These are phyloP conservation scores for Thelonectria olida DNA, from an alignment of 2,329 filamentous ascomycete species.

Conservation along the genomic window DNA sequence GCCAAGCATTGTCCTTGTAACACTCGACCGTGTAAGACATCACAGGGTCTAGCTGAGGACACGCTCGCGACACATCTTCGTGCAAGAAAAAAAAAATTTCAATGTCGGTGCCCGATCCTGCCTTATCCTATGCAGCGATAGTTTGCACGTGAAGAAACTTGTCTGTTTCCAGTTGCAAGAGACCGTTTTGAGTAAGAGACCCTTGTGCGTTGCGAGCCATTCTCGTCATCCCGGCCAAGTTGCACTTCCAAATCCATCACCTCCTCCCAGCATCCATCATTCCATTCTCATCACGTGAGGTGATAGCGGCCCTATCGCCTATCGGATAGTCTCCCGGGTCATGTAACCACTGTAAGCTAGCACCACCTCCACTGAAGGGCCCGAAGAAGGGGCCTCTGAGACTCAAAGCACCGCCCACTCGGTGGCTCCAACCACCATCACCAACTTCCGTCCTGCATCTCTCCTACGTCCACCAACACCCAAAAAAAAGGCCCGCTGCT, in stretches of 20 bases:
- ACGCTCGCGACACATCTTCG: not conserved
- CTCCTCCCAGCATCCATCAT: not conserved
- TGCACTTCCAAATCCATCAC: not conserved
- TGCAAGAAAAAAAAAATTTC: not conserved
- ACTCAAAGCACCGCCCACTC: conserved; percentile 2
- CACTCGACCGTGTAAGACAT: conserved; percentile 1
- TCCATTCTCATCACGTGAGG: conserved; percentile 37
- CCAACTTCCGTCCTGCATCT: conserved; percentile 23
- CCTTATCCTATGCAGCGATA: not conserved
- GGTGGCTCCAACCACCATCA: conserved; percentile 26
- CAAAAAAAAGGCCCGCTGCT: conserved; percentile 5
- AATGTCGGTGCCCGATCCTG: not conserved
- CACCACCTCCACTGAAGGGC: conserved; percentile 13
- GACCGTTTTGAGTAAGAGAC: too few relatives aligned
- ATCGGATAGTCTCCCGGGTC: conserved; percentile 31
- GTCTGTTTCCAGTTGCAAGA: too few relatives aligned
- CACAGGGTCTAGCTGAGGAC: conserved; percentile 4
- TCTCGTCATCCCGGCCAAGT: conserved; percentile 2
- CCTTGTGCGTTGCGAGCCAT: not conserved
- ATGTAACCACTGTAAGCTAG: conserved; percentile 40
- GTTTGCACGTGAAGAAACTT: conserved; percentile 1
- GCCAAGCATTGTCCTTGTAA: conserved; percentile 2
- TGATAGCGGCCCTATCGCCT: conserved; percentile 19
- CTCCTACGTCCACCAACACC: not conserved
- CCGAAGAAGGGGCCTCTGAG: too few relatives aligned